Base-by-base conservation (phyloP, 148 eudicot species). In the Chenopodium berlandieri region DNA sequence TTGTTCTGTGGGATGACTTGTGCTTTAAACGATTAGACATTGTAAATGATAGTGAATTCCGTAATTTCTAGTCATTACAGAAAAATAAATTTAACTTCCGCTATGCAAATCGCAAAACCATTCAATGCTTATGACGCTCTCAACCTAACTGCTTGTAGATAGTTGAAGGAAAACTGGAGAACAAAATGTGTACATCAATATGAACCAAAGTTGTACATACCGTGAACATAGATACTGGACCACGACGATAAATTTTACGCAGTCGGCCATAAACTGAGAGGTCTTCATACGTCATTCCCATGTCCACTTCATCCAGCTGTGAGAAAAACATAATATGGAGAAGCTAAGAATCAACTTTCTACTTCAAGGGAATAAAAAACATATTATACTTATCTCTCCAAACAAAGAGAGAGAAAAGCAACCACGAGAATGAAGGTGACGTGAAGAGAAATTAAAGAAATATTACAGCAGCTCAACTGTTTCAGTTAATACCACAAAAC, bases 261-360 rank as follows among this genome's bases (percentile, higher is more conserved):
- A 96, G 62, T 77, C 98, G 89, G 79, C 99, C 99, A 73, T 96
- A 96, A 14, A 86, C 92, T 30, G 99, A 96, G 83, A 96, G 97
- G 71, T 96, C 99, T 81, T 94, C 98, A 69, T 96, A 94, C 62
- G 98, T 96, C 99, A 96, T 96, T 72, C 99, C 99, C 95, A 96
- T 96, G 85, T 96, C 99, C 70, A 96, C 99, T 85, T 94, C 99
- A 87, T 96, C 98, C 63, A 91, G 93, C 98, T 96, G 88, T 85
- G 80, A 9, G 76, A 60, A 80, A 12, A 68, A 75, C 31, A 50
- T 58, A 34, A 65, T 62, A 68, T 54, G 54, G 52, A 65, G 74
- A 27, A 22, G 66, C 19, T 77, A 32, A 52, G 19, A 56, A 56
- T 56, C 4, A 56, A 56, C 5, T 19, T 56, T 32, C 32, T 60